Evolutionary conservation across 164 flowering plant genomes (phyloP), one percentile per base, ranked within the genome.

Genomic region (Magnolia sinica): DNA sequence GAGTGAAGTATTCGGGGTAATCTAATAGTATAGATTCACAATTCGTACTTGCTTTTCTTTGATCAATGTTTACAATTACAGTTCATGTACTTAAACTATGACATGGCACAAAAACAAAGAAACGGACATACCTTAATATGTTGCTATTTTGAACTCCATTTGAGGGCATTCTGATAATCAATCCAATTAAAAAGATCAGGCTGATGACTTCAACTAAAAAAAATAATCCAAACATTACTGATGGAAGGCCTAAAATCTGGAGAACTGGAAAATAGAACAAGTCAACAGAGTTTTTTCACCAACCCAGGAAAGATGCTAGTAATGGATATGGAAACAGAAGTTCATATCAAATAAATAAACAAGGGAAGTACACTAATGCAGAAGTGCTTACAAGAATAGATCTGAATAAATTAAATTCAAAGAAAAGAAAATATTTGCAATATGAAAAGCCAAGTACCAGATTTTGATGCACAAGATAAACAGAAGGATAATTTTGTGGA

Each of bases 91-190:
- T 14, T 16, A 68, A 65, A 68, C 27, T 29, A 5, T 14, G 50
- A 13, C 29, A 24, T 31, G 16, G 27, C 27, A 3, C 14, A 22
- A 74, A 19, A 27, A 2, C 23, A 45, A 64, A 49, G 6, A 29
- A 19, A 50, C 68, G 51, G 52, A 77, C 87, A 70, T 16, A 94
- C 98, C 98, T 91, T 51, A 94, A 85, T 77, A 91, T 94, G 86
- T 77, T 87, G 80, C 89, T 84, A 76, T 69, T 82, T 85, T 87
- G 89, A 84, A 75, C 88, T 82, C 86, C 90, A 81, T 74, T 81
- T 59, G 89, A 75, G 14, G 87, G 81, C 76, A 85, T 71, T 79
- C 97, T 94, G 87, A 68, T 45, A 20, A 74, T 23, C 61, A 27
- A 71, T 65, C 64, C 64, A 61, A 79, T 31, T 51, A 16, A 45